phyloP scores from a whole-genome alignment of 805 yeast genomes.

The Phaffomyces opuntiae region DNA sequence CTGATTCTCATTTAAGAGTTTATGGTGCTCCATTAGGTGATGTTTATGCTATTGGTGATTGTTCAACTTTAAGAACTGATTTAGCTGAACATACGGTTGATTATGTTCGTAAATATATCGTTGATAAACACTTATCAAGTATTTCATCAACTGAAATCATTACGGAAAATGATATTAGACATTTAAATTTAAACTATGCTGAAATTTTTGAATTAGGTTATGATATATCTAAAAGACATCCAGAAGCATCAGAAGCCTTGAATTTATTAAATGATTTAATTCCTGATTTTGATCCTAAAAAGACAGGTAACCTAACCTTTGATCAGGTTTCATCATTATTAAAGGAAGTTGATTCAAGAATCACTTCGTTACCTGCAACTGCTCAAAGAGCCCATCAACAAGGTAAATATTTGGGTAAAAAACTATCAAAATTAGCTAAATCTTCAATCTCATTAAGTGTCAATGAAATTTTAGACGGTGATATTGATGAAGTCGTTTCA shows the following conservation, averaged over 20 bases:
- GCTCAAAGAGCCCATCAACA: slow-evolving; percentile 72
- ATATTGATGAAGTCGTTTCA: slow-evolving; percentile 46
- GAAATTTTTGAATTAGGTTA: slow-evolving; percentile 43
- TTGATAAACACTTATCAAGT: slow-evolving; percentile 32
- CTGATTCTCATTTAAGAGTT: slow-evolving; percentile 66
- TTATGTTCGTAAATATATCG: slow-evolving; percentile 39
- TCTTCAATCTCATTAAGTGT: slow-evolving; percentile 35
- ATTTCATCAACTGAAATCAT: slow-evolving; percentile 29
- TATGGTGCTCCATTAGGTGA: slow-evolving; percentile 62
- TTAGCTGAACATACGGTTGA: slow-evolving; percentile 49
- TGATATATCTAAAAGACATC: slow-evolving; percentile 44
- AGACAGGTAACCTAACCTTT: slow-evolving; percentile 44
- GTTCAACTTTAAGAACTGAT: slow-evolving; percentile 58
- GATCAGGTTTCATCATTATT: slow-evolving; percentile 44
- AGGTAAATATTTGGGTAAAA: slow-evolving; percentile 58
- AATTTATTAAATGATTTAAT: slow-evolving; percentile 42
- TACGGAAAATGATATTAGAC: slow-evolving; percentile 46
- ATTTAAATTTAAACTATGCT: slow-evolving; percentile 37
- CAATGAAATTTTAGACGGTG: slow-evolving; percentile 43
- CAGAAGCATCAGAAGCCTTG: slow-evolving; percentile 52
- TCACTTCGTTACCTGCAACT: slow-evolving; percentile 65
- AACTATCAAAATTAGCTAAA: slow-evolving; percentile 46
- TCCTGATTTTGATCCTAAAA: slow-evolving; percentile 42
- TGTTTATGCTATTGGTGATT: slow-evolving; percentile 68
- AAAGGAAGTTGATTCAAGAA: slow-evolving; percentile 51